A percentile compares a stretch with the other conserved stretches of the same genome.
Conservation (phyloP, 768 basidiomycete species). For the Psilocybe cubensis region DNA sequence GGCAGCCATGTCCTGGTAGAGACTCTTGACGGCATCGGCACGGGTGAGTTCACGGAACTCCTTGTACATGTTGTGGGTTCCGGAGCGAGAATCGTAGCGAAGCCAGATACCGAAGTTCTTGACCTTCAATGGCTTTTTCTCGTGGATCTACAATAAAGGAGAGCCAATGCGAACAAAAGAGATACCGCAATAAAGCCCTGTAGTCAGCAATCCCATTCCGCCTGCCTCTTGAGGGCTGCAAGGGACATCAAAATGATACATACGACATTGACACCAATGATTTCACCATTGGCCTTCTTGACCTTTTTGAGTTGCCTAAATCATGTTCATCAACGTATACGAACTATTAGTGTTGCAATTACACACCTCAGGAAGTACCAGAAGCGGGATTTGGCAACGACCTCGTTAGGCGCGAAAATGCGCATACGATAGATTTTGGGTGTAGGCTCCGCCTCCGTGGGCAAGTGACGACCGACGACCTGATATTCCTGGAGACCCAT, state of each 20-base stretch:
- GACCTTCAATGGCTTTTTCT: constrained; percentile 97
- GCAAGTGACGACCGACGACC: constrained; percentile 96
- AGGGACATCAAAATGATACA: constrained; percentile 71
- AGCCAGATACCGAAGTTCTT: constrained; percentile 99
- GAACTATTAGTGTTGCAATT: too few species aligned
- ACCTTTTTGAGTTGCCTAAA: constrained; percentile 94
- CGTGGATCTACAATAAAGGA: constrained; percentile 76
- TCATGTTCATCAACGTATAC: not conserved
- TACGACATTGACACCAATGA: constrained; percentile 97
- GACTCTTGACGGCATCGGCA: constrained; percentile 91
- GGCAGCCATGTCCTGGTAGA: constrained; percentile 99
- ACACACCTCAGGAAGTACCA: constrained; percentile 97
- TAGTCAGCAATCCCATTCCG: constrained; percentile 69
- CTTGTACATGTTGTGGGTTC: constrained; percentile 99
- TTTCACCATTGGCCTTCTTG: constrained; percentile 99
- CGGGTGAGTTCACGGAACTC: constrained; percentile 96
- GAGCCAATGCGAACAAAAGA: constrained; percentile 28
- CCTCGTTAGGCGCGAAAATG: constrained; percentile 98
- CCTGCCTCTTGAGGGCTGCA: constrained; percentile 88
- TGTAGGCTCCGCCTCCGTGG: constrained; percentile 88
- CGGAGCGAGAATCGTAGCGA: constrained; percentile 98
- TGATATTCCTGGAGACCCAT: constrained; percentile 92
- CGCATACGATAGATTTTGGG: constrained; percentile 99
- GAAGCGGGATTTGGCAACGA: constrained; percentile 99
- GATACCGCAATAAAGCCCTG: constrained; percentile 23